A percentile compares a stretch with the other conserved stretches of the same genome.
Evolutionary conservation across 805 yeast genomes (phyloP).

Genomic region (Cephaloascus albidus): DNA sequence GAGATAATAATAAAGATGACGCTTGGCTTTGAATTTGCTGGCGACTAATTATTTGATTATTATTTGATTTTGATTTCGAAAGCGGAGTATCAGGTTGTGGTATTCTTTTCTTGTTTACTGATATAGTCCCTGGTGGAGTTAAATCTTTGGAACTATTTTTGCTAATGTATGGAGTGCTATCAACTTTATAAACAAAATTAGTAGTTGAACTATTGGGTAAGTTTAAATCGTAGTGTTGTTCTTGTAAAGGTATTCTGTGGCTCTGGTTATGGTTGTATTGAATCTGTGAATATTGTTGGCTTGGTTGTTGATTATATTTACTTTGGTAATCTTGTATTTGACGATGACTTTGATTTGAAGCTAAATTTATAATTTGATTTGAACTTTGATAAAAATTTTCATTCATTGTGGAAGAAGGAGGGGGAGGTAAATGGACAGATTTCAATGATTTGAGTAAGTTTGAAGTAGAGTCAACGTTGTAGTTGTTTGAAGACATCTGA

Average conservation of each 20-base stretch:
- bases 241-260: background rate
- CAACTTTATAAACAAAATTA: slow-evolving; percentile 1
- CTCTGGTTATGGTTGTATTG: too few species aligned
- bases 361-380: too few species aligned
- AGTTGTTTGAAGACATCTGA: too few species aligned
- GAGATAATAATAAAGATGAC: slow-evolving; percentile 14
- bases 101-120: slow-evolving; percentile 7
- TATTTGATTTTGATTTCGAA: slow-evolving; percentile 7
- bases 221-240: background rate
- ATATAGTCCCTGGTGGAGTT: slow-evolving; percentile 16
- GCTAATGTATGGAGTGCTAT: slow-evolving; percentile 4
- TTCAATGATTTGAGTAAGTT: slow-evolving; percentile 24
- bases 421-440: slow-evolving; percentile 31
- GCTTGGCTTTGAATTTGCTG: slow-evolving; percentile 15
- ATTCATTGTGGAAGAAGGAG: slow-evolving; percentile 14
- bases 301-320: too few species aligned
- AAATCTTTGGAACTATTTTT: slow-evolving; percentile 3
- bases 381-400: background rate
- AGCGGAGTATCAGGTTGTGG: slow-evolving; percentile 12
- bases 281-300: too few species aligned
- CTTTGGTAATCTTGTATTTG: too few species aligned
- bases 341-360: too few species aligned
- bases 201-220: background rate
- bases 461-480: slow-evolving; percentile 12
- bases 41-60: too few species aligned